Percentiles rank a stretch among this genome's conserved stretches.
phyloP scores from a whole-genome alignment of 768 basidiomycete genomes.

The Leucocoprinus leucothites region DNA sequence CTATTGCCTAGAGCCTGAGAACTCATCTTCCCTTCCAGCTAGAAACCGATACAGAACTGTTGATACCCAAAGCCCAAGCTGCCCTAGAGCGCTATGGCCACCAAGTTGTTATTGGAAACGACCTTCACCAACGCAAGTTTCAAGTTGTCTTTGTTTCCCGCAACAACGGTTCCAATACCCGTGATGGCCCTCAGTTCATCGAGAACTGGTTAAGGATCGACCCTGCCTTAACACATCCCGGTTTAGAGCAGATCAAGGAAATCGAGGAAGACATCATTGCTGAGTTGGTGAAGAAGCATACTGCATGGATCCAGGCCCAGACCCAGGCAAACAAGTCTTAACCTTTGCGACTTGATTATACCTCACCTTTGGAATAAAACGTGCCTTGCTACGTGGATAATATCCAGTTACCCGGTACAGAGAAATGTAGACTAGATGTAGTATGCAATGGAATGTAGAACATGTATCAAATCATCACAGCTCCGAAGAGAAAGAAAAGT shows the following conservation, averaged over 20 bases:
- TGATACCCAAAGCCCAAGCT: slow-evolving; percentile 86
- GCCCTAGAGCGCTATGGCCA: slow-evolving; percentile 95
- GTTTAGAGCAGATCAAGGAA: slow-evolving; percentile 54
- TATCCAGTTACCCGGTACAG: background rate
- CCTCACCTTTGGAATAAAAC: background rate
- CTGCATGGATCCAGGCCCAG: slow-evolving; percentile 56
- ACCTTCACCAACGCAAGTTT: slow-evolving; percentile 85
- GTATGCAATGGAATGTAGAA: slow-evolving; percentile 10
- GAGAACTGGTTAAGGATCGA: slow-evolving; percentile 70
- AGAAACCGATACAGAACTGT: slow-evolving; percentile 81
- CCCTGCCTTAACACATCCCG: slow-evolving; percentile 27
- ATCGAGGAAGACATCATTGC: slow-evolving; percentile 91
- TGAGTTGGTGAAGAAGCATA: slow-evolving; percentile 74
- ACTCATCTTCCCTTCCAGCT: slow-evolving; percentile 48
- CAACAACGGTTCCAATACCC: slow-evolving; percentile 22
- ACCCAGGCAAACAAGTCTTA: background rate
- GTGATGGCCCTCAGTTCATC: slow-evolving; percentile 31
- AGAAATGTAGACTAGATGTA: slow-evolving; percentile 8
- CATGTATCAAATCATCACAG: background rate
- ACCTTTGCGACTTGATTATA: no score
- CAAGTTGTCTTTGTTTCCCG: slow-evolving; percentile 91
- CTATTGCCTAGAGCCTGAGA: background rate
- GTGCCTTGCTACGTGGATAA: background rate
- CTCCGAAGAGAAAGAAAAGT: background rate
- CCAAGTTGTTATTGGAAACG: slow-evolving; percentile 96